These are phyloP conservation scores for Vinca minor DNA, from an alignment of 257 asterid species.

Conservation along the genomic window DNA sequence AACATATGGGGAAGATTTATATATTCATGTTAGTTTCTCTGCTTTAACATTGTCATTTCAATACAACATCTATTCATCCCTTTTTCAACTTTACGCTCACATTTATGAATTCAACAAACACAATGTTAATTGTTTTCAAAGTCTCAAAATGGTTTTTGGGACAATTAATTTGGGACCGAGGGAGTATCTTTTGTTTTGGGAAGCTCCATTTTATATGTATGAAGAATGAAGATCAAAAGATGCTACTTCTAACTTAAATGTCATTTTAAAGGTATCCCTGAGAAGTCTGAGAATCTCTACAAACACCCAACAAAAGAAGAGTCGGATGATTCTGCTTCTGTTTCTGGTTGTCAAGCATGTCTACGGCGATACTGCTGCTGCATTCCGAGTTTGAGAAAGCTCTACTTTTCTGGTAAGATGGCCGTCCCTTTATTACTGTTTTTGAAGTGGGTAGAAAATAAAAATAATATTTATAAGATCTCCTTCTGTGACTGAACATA, in stretches of 20 bases:
- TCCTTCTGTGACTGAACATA: neutral
- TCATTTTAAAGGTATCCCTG: slow-evolving; percentile 27
- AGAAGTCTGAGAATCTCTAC: slow-evolving; percentile 12
- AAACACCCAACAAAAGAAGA: slow-evolving; percentile 10
- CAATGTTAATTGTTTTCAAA: too few species aligned
- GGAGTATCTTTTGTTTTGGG: neutral
- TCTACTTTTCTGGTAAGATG: slow-evolving; percentile 16
- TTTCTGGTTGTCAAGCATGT: slow-evolving; percentile 7
- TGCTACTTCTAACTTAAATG: neutral
- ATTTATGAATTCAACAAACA: too few species aligned
- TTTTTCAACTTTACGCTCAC: too few species aligned
- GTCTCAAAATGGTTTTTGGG: too few species aligned
- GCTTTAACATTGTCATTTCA: neutral
- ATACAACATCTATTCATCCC: neutral
- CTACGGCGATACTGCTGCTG: slow-evolving; percentile 5
- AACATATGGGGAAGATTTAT: slow-evolving; percentile 22
- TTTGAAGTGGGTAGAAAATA: neutral
- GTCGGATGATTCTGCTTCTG: slow-evolving; percentile 16
- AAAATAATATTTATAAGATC: neutral
- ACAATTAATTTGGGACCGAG: too few species aligned
- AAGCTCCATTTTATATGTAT: neutral
- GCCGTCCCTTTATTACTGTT: neutral
- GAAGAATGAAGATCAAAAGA: neutral
- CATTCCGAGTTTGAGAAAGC: slow-evolving; percentile 5
- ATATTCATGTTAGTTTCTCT: slow-evolving; percentile 24